phyloP scores from a whole-genome alignment of 2,329 filamentous ascomycete genomes.

The Aspergillus fischeri region DNA sequence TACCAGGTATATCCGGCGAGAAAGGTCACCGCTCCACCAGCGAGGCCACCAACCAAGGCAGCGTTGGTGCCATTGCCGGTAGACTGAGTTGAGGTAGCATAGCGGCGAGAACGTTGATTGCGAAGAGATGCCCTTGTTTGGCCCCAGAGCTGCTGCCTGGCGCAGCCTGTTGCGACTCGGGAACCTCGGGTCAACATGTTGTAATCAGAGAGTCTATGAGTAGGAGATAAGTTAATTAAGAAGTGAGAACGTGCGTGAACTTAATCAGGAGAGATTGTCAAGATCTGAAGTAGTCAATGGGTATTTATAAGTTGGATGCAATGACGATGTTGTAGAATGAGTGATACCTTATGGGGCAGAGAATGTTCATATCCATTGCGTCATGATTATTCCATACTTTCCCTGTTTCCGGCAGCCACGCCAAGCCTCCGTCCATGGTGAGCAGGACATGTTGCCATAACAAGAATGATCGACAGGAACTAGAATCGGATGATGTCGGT shows the following conservation, averaged over 20 bases:
- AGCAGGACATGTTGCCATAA: no score
- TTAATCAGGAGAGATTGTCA: neutral
- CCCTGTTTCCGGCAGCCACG: neutral
- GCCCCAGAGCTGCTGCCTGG: conserved; percentile 6
- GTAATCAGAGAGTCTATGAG: neutral
- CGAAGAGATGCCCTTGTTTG: conserved; percentile 1
- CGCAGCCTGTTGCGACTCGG: conserved; percentile 2
- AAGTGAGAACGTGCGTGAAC: neutral
- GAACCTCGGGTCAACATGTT: conserved; percentile 6
- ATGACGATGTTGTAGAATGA: neutral
- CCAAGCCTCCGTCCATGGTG: neutral
- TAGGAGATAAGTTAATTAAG: neutral
- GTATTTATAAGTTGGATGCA: neutral
- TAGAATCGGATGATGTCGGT: no score
- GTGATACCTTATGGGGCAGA: neutral
- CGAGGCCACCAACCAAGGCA: conserved; percentile 45
- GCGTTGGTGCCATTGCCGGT: conserved; percentile 19
- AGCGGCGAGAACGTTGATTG: conserved; percentile 22
- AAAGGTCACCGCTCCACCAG: conserved; percentile 48
- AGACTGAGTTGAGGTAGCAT: conserved; percentile 24
- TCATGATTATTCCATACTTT: neutral
- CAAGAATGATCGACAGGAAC: no score
- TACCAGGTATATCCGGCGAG: conserved; percentile 51
- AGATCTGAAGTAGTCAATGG: neutral
- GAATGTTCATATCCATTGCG: neutral